phyloP scores from a whole-genome alignment of 164 flowering plant genomes.

The Sedum album region DNA sequence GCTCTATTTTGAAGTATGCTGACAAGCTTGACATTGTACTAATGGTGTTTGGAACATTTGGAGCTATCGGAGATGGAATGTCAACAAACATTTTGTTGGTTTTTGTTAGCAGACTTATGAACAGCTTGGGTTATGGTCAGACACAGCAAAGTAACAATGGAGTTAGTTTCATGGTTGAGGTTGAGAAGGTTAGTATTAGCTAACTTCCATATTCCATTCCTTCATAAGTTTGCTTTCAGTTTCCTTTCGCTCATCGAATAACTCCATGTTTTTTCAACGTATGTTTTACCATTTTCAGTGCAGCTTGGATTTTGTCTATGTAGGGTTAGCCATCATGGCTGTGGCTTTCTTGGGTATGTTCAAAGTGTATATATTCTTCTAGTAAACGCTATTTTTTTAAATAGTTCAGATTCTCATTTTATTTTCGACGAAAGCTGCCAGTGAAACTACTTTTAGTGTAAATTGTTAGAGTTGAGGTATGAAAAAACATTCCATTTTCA shows the following conservation, averaged over 20 bases:
- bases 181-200: conserved; percentile 56
- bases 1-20: conserved; percentile 61
- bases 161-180: conserved; percentile 59
- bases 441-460: not conserved
- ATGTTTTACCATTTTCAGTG: conserved; percentile 32
- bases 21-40: conserved; percentile 65
- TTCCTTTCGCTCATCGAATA: not conserved
- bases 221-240: not conserved
- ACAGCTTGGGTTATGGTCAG: conserved; percentile 65
- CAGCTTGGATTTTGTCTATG: conserved; percentile 69
- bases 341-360: conserved; percentile 81
- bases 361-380: not conserved
- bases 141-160: conserved; percentile 13
- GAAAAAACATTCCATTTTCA: conserved; percentile 19
- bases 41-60: conserved; percentile 77
- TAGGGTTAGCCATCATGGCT: conserved; percentile 72
- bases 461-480: not conserved
- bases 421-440: not conserved
- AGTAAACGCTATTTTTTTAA: not conserved
- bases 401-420: not conserved
- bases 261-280: not conserved
- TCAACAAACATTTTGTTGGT: conserved; percentile 66
- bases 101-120: conserved; percentile 67
- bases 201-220: too few species aligned
- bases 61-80: conserved; percentile 93